Evolutionary conservation across 2,329 filamentous ascomycete genomes (phyloP).

Genomic region (Fusarium nodosum): DNA sequence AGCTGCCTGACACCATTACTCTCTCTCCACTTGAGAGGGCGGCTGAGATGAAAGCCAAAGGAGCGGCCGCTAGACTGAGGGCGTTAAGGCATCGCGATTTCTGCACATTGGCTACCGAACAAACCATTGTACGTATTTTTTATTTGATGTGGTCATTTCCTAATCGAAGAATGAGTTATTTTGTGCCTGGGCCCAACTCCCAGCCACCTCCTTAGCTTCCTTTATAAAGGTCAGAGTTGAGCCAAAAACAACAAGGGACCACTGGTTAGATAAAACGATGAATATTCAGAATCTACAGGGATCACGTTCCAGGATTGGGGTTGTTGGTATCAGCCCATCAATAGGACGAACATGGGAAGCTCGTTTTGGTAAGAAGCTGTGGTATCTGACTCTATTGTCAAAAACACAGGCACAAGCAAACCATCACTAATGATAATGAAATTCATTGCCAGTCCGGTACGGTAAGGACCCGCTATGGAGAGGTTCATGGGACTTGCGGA

Average conservation of each 20-base stretch:
- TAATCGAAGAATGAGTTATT: background rate
- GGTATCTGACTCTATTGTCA: slow-evolving; percentile 1
- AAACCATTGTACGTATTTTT: background rate
- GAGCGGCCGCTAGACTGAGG: slow-evolving; percentile 50
- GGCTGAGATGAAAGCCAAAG: slow-evolving; percentile 42
- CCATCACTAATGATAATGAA: slow-evolving; percentile 1
- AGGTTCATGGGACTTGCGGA: slow-evolving; percentile 22
- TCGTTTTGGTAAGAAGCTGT: background rate
- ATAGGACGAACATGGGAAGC: slow-evolving; percentile 1
- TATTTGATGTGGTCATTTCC: background rate
- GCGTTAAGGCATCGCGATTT: slow-evolving; percentile 28
- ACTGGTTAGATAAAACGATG: background rate
- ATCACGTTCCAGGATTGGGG: slow-evolving; percentile 3
- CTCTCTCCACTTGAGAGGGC: slow-evolving; percentile 42
- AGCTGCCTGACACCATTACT: slow-evolving; percentile 6
- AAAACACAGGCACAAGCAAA: slow-evolving; percentile 3
- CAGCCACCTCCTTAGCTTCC: background rate
- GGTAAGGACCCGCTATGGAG: slow-evolving; percentile 7
- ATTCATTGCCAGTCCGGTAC: slow-evolving; percentile 10
- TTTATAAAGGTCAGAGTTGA: background rate
- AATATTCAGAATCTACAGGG: background rate
- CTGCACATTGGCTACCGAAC: background rate
- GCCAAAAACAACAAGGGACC: background rate
- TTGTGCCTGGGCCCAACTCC: background rate
- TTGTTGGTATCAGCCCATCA: background rate